These are phyloP conservation scores for Hortiboletus campestris DNA, from an alignment of 768 basidiomycete genomes.

Conservation along the genomic window DNA sequence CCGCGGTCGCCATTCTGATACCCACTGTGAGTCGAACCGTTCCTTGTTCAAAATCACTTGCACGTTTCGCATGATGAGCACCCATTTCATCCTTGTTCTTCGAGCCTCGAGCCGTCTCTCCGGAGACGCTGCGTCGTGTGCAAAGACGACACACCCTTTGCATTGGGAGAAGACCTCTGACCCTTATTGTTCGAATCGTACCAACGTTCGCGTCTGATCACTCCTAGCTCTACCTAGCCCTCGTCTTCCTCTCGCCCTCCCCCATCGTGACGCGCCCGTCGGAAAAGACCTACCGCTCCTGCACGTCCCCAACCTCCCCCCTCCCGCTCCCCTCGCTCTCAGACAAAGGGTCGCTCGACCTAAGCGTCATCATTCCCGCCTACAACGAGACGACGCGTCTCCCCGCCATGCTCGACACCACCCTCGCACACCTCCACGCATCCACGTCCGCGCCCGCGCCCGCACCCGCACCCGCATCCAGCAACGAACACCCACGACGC, in stretches of 20 bases:
- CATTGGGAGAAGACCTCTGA: constrained; percentile 47
- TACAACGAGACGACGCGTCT: constrained; percentile 88
- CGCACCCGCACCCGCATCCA: constrained; percentile 5
- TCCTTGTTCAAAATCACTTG: background rate
- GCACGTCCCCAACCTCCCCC: constrained; percentile 50
- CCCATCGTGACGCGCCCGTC: constrained; percentile 60
- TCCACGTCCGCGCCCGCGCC: constrained; percentile 5
- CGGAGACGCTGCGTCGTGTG: constrained; percentile 49
- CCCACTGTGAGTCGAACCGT: constrained; percentile 27
- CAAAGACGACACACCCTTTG: constrained; percentile 59
- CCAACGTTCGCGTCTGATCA: constrained; percentile 10
- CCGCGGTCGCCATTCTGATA: constrained; percentile 22
- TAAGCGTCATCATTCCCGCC: constrained; percentile 85
- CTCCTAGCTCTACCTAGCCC: constrained; percentile 61
- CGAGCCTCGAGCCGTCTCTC: constrained; percentile 61
- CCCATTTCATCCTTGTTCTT: constrained; percentile 92
- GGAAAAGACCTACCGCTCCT: constrained; percentile 68
- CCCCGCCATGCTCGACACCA: constrained; percentile 77
- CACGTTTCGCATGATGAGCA: constrained; percentile 49
- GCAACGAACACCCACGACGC: constrained; percentile 16
- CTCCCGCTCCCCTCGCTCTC: constrained; percentile 54
- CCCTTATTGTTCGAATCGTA: background rate
- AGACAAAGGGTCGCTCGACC: constrained; percentile 60
- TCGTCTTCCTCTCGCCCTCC: constrained; percentile 73
- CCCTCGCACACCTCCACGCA: constrained; percentile 61